Evolutionary conservation across 306 rosid genomes (phyloP), one percentile per base, ranked within the genome.

Genomic region (Prinsepia uniflora): DNA sequence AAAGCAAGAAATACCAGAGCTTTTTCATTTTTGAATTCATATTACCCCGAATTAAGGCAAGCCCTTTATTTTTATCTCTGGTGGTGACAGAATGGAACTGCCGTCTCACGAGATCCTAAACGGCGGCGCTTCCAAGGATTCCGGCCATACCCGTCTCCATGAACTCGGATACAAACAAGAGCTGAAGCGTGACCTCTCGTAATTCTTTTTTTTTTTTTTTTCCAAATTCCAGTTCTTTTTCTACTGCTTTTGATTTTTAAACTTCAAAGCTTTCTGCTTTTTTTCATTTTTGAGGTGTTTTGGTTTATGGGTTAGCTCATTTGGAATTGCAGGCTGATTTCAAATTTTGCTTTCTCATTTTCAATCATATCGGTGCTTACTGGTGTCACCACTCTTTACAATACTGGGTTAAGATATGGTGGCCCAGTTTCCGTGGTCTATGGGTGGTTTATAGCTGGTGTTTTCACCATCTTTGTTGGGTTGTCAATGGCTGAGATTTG

Each of bases 141-240:
- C 97, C 3, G 99, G 97, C 58, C 92, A 87, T 63, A 74, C 96
- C 53, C 97, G 99, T 74, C 99, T 94, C 61, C 71, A 79, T 54
- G 87, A 94, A 73, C 96, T 94, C 58, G 99, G 99, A 65, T 94
- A 94, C 92, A 94, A 89, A 63, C 99, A 94, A 82, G 97, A 94
- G 67, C 95, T 94, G 86, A 91, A 94, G 82, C 99, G 99, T 72
- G 99, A 94, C 15, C 92, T 94, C 45, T 90, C 99, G 99, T 94
- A 88, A 80, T 22, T 24, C 30, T 24, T 24, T 24, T 24, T n/a
- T n/a, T 30, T 30, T 30, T 30, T 30, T 30, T 36, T 52, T 55
- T 58, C 77, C 11, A 14, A 40, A 17, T 19, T 9, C 48, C 65
- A 54, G 18, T 3, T 46, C n/a, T 76, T 53, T 43, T 20, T 24